These are phyloP conservation scores for Chlorella ohadii DNA, from an alignment of 139 green algal genomes.

Conservation along the genomic window DNA sequence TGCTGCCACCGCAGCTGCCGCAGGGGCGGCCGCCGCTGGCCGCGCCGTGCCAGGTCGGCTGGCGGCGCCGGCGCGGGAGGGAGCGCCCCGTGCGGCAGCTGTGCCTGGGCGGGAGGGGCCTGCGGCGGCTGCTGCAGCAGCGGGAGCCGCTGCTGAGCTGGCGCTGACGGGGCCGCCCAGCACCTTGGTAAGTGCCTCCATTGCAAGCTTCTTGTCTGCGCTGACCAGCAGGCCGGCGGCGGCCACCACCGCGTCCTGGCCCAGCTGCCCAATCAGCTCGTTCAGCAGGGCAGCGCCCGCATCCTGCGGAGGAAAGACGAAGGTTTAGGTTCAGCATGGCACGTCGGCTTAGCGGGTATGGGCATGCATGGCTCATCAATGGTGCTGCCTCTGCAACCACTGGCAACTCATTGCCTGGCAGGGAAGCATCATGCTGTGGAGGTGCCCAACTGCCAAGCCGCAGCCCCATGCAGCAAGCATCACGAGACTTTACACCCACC, in stretches of 20 bases:
- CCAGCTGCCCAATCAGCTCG: conserved; percentile 20
- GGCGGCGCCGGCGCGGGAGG: not conserved
- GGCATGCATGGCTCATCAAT: too few species aligned
- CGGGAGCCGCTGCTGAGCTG: not conserved
- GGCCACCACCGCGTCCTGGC: conserved; percentile 7
- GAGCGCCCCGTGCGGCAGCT: not conserved
- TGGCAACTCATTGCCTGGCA: too few species aligned
- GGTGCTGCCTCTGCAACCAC: too few species aligned
- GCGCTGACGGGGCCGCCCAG: not conserved
- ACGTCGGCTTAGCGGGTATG: too few species aligned
- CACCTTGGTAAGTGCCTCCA: conserved; percentile 35
- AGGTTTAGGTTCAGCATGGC: too few species aligned
- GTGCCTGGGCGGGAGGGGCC: not conserved
- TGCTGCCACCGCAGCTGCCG: not conserved
- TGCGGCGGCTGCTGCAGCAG: not conserved
- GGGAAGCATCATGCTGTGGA: too few species aligned
- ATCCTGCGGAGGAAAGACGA: conserved; percentile 42
- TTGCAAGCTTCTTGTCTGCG: conserved; percentile 7
- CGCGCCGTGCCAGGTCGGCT: not conserved
- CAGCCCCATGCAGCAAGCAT: too few species aligned
- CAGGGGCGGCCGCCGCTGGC: not conserved
- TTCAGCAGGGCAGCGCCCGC: conserved; percentile 59
- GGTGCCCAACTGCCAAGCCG: too few species aligned
- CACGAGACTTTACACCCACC: too few species aligned
- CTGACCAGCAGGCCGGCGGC: not conserved